Percentiles rank a stretch among this genome's conserved stretches.
Evolutionary conservation across 352 stramenopile genomes (phyloP).

Genomic region (Phytophthora chlamydospora): DNA sequence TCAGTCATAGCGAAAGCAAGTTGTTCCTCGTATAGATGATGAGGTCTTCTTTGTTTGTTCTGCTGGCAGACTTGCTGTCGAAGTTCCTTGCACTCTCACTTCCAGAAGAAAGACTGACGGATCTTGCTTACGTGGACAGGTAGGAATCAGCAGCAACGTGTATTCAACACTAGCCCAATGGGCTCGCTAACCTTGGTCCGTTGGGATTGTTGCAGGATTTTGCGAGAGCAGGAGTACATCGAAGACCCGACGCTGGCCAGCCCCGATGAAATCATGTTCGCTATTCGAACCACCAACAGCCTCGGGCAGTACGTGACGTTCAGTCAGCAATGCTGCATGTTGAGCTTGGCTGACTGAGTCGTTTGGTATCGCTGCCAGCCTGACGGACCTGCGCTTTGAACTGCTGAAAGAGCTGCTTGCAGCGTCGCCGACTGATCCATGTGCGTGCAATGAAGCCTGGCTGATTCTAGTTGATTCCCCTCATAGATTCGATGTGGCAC

Average conservation of each 20-base stretch:
- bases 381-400: constrained; percentile 51
- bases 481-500: not conserved
- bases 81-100: constrained; percentile 41
- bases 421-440: constrained; percentile 37
- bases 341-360: constrained; percentile 5
- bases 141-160: constrained; percentile 10
- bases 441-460: constrained; percentile 19
- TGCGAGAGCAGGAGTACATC: constrained; percentile 54
- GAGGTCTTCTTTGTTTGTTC: not conserved
- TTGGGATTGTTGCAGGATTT: constrained; percentile 33
- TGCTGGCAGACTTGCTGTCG: constrained; percentile 35
- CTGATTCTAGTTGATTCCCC: not conserved
- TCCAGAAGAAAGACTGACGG: constrained; percentile 33
- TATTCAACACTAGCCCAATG: not conserved
- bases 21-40: not conserved
- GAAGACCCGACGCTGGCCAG: constrained; percentile 46
- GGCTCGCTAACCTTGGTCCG: not conserved
- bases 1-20: too few species aligned
- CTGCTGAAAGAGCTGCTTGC: constrained; percentile 49
- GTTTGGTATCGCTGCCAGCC: constrained; percentile 7
- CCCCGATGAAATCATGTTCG: constrained; percentile 34
- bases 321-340: not conserved
- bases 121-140: constrained; percentile 46
- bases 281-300: constrained; percentile 41
- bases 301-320: constrained; percentile 43